Evolutionary conservation across 192 early-diverging fungal genomes (phyloP).

Genomic region (Borealophlyctis nickersoniae): DNA sequence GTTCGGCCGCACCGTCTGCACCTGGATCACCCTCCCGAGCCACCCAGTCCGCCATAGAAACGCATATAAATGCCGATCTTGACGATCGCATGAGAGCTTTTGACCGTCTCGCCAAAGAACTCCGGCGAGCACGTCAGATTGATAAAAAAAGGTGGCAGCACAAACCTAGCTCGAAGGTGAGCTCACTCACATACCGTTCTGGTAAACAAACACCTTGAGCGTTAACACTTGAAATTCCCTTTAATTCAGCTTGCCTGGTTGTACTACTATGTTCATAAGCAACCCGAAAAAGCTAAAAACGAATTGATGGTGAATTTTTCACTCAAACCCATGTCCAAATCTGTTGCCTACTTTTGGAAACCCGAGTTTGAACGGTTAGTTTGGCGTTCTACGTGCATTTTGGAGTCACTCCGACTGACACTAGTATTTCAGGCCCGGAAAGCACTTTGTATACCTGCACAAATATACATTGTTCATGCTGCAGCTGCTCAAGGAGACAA

Average conservation of each 20-base stretch:
- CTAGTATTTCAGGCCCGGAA: constrained; percentile 52
- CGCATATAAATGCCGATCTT: constrained; percentile 9
- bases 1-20: background rate
- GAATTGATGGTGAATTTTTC: constrained; percentile 60
- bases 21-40: background rate
- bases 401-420: background rate
- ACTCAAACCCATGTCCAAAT: constrained; percentile 52
- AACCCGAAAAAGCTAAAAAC: constrained; percentile 55
- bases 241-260: constrained; percentile 60
- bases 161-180: constrained; percentile 62
- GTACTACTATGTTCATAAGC: constrained; percentile 50
- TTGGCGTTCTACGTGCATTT: background rate
- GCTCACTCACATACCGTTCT: too few relatives aligned
- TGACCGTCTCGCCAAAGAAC: constrained; percentile 41
- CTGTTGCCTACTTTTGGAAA: constrained; percentile 70
- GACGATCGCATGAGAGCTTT: constrained; percentile 32
- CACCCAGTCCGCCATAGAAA: background rate
- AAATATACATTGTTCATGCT: constrained; percentile 67
- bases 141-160: constrained; percentile 75
- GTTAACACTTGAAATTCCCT: constrained; percentile 3
- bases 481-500: constrained; percentile 50
- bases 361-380: constrained; percentile 70
- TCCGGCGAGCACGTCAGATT: constrained; percentile 48
- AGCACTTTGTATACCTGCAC: constrained; percentile 71
- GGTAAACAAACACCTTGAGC: too few relatives aligned